Evolutionary conservation across 768 basidiomycete species (phyloP), one percentile per base, ranked within the genome.

Genomic region (Harrya chromipes): DNA sequence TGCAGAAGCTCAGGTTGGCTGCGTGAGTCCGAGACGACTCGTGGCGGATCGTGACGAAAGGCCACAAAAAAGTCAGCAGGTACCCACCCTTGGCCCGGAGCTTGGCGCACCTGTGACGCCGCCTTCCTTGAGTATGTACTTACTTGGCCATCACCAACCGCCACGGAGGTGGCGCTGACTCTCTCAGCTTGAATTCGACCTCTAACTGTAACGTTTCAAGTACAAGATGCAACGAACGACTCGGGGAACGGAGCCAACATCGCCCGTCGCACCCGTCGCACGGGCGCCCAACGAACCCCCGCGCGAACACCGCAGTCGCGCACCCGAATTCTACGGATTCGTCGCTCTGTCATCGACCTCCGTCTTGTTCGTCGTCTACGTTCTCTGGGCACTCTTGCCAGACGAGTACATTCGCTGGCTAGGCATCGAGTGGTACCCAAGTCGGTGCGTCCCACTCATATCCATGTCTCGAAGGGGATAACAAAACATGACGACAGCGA

Each of bases 241-340:
- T 54, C 50, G 24, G 17, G 17, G 40, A 14, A 23, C 29, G 19
- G 54, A 62, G 19, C 75, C 78, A 12, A 75, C 77, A 5, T 75
- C 77, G 37, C 75, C 80, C 11, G 57, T 67, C 4, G 66, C 72
- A 14, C 80, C 73, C 1, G 60, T 78, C 23, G 76, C 77, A 29
- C 66, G 72, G 8, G 74, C 65, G 40, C 72, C 76, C 41, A 64
- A 67, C 16, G 55, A 68, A 39, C 69, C 68, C 2, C 70, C 73
- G 6, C 67, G 62, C 35, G 79, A 77, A 45, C 64, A 70, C 52
- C 80, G 79, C 53, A 85, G 82, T 64, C 82, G 87, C 9, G 86
- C 87, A 12, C 78, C 87, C 37, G 91, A 94, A 69, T 86, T 92
- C 60, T 91, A 92, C 57, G 91, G 92, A n/a, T 94, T 93, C 63